Percentiles rank a stretch among this genome's conserved stretches.
Conservation (phyloP, 2,329 filamentous ascomycete genomes). For the Colletotrichum sp. region DNA sequence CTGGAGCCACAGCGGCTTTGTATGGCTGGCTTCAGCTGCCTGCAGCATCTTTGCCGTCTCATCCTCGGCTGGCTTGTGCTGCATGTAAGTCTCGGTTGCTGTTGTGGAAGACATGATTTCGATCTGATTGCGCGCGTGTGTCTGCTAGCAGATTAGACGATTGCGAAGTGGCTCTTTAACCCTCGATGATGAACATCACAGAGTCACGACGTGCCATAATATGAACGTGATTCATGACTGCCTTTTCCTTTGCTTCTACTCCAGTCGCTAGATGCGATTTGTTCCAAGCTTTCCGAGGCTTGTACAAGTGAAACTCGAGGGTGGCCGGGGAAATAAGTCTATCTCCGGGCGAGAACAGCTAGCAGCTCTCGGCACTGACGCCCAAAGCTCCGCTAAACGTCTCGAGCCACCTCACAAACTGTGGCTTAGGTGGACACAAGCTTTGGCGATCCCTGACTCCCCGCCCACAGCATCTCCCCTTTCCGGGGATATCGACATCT, state of each 20-base stretch:
- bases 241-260: neutral
- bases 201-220: neutral
- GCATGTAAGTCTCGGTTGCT: neutral
- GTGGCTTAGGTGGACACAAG: neutral
- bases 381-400: neutral
- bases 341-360: neutral
- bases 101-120: neutral
- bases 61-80: neutral
- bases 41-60: neutral
- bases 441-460: neutral
- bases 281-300: neutral
- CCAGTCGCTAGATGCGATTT: neutral
- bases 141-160: neutral
- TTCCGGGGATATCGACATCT: neutral
- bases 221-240: neutral
- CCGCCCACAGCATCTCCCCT: neutral
- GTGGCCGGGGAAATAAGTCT: neutral
- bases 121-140: neutral
- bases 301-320: neutral
- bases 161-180: neutral
- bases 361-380: neutral
- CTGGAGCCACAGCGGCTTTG: slow-evolving; percentile 46
- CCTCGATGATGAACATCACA: neutral
- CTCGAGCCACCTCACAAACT: neutral
- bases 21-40: slow-evolving; percentile 18